phyloP scores from a whole-genome alignment of 2,329 filamentous ascomycete species.

The Fusarium musae region DNA sequence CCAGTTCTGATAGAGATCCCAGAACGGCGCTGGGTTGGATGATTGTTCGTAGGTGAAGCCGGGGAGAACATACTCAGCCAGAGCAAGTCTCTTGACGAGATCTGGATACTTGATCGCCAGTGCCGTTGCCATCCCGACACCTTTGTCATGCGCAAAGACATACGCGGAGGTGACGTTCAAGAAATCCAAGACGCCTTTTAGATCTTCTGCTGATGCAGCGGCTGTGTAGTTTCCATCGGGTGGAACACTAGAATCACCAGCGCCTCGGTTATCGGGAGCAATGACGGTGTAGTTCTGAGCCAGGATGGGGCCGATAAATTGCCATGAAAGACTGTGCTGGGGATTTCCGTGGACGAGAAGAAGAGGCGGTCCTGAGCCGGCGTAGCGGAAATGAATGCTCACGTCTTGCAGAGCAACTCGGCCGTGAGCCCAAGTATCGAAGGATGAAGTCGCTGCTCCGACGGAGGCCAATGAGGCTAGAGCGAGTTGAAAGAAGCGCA shows the following conservation, averaged over 20 bases:
- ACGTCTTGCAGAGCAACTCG: conserved; percentile 52
- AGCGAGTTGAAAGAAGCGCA: conserved; percentile 2
- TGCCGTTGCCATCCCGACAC: conserved; percentile 54
- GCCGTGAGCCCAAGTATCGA: conserved; percentile 51
- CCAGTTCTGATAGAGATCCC: conserved; percentile 55
- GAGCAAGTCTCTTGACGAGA: conserved; percentile 49
- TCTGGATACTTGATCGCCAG: conserved; percentile 52
- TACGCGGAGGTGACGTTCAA: conserved; percentile 55
- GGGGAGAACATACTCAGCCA: conserved; percentile 55
- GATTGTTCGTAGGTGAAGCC: conserved; percentile 54
- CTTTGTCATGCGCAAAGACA: conserved; percentile 59
- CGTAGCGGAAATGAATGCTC: conserved; percentile 56
- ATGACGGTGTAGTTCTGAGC: conserved; percentile 57
- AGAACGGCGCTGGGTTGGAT: conserved; percentile 46
- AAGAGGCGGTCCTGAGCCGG: conserved; percentile 52
- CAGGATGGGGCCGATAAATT: conserved; percentile 52
- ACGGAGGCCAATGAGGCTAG: conserved; percentile 3
- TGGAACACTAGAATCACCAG: conserved; percentile 54
- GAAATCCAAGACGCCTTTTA: conserved; percentile 55
- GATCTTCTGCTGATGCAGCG: conserved; percentile 51
- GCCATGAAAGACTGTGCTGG: conserved; percentile 55
- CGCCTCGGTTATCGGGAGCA: conserved; percentile 55
- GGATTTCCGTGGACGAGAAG: conserved; percentile 56
- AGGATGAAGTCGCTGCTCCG: conserved; percentile 43
- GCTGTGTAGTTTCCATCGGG: conserved; percentile 54